Base-by-base conservation (phyloP, 1,284 basidiomycete genomes). In the Ustilago curta region DNA sequence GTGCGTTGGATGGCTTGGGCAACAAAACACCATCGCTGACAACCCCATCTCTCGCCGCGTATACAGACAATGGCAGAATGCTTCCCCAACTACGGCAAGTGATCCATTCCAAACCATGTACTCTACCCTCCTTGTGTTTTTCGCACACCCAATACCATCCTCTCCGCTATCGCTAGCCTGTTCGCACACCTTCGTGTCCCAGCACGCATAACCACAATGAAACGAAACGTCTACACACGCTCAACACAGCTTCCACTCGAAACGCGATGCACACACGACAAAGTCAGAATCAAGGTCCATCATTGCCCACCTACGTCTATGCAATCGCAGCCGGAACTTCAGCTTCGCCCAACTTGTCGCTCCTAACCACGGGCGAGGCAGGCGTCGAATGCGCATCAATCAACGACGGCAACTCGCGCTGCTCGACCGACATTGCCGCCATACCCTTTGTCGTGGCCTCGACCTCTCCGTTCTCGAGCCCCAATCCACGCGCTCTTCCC, bases 71-170 rank as follows among this genome's bases (percentile, higher is more conserved):
- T 76, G 14, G 73, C 73, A 4, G 73, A 76, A 42, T 76, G 73
- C 61, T 76, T 76, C 55, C 73, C 73, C 25, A 59, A 64, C 61
- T 45, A 45, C 39, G 73, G 39, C 56, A 75, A 70, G 50, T 75
- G 21, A 48, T 4, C 47, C 9, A 12, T 14, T 16, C 12, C 14
- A 14, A n/a, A n/a, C n/a, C 14, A 37, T 37, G 35, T 11, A 37
- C 12, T 37, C 35, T 37, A 37, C 35, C 14, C 14, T 37, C 14
- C 35, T 16, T 14, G 11, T 14, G 14, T 14, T 14, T 12, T 4
- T 12, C 11, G 4, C 11, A 37, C 35, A 37, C 14, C 32, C 6
- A 35, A 35, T 35, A 35, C 32, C 32, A 35, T 12, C 29, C 29
- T 9, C 29, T 35, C 5, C 29, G 5, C 29, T 32, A 12, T 32